These are phyloP conservation scores for Aspergillus sp. DNA, from an alignment of 2,329 filamentous ascomycete genomes.

Conservation along the genomic window DNA sequence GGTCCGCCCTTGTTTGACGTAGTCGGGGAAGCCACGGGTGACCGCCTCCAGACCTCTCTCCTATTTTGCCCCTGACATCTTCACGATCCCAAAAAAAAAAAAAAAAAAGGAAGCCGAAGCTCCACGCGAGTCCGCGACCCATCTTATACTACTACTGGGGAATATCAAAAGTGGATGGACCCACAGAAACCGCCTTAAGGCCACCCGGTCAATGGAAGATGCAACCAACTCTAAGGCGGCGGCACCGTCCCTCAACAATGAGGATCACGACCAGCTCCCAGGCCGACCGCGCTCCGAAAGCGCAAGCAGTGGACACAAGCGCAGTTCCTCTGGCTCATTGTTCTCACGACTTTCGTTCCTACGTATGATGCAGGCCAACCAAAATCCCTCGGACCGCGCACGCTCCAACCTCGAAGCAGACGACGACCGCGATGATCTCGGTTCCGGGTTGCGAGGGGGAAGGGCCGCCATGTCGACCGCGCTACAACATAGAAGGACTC, in stretches of 20 bases:
- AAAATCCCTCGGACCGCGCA: constrained; percentile 34
- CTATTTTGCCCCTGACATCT: constrained; percentile 2
- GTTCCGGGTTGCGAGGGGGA: constrained; percentile 41
- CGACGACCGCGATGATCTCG: constrained; percentile 25
- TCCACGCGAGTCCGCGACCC: background rate
- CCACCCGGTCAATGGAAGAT: constrained; percentile 38
- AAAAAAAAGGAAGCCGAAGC: no score
- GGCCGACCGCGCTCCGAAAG: constrained; percentile 33
- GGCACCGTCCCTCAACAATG: constrained; percentile 27
- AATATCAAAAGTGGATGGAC: constrained; percentile 20
- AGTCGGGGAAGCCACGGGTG: constrained; percentile 3
- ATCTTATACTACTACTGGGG: background rate
- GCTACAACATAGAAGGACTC: constrained; percentile 54
- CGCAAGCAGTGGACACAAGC: constrained; percentile 45
- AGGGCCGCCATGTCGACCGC: constrained; percentile 52
- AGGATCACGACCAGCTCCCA: constrained; percentile 17
- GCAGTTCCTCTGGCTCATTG: constrained; percentile 63
- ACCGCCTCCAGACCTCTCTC: background rate
- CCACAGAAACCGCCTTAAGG: constrained; percentile 21
- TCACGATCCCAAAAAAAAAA: background rate
- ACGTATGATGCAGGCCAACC: constrained; percentile 46
- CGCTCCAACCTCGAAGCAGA: constrained; percentile 23
- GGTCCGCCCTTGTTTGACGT: background rate
- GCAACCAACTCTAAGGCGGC: constrained; percentile 26
- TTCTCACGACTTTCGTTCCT: constrained; percentile 71